Percentiles rank a stretch among this genome's conserved stretches.
Evolutionary conservation across 2,329 filamentous ascomycete genomes (phyloP).

Genomic region (Claviceps capensis): DNA sequence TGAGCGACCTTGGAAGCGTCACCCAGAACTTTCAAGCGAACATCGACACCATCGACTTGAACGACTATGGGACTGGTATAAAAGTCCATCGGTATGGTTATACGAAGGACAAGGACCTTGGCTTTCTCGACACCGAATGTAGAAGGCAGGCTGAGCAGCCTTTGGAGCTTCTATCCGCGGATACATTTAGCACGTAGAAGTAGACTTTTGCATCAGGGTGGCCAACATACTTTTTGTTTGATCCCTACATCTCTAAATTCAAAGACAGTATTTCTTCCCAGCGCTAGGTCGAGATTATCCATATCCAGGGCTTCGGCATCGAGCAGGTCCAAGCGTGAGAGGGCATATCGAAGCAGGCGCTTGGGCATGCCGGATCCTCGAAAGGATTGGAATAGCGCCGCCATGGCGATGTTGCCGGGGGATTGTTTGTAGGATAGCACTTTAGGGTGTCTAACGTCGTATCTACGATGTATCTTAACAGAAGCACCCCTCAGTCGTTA

Average conservation of each 20-base stretch:
- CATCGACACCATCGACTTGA: conserved; percentile 68
- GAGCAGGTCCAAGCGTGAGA: conserved; percentile 72
- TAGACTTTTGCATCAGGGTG: conserved; percentile 8
- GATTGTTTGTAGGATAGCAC: background rate
- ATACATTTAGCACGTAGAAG: conserved; percentile 3
- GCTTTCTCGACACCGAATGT: conserved; percentile 60
- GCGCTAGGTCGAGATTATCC: conserved; percentile 70
- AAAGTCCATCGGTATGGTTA: conserved; percentile 80
- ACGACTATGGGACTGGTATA: conserved; percentile 72
- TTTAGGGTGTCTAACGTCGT: background rate
- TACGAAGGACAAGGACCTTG: conserved; percentile 58
- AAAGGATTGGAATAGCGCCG: conserved; percentile 55
- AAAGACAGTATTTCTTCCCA: conserved; percentile 69
- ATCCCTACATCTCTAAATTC: conserved; percentile 81
- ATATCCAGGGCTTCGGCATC: conserved; percentile 79
- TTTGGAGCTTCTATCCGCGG: conserved; percentile 57
- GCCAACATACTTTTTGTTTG: conserved; percentile 49
- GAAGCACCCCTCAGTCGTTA: conserved; percentile 10
- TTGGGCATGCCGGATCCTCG: conserved; percentile 68
- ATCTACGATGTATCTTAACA: conserved; percentile 1
- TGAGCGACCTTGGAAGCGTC: conserved; percentile 28
- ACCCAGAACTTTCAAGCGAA: conserved; percentile 44
- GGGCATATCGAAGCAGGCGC: conserved; percentile 72
- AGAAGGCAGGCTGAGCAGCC: conserved; percentile 59
- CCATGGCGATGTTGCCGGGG: conserved; percentile 36